phyloP scores from a whole-genome alignment of 2,329 filamentous ascomycete species.

The Akanthomyces dipterigenus region DNA sequence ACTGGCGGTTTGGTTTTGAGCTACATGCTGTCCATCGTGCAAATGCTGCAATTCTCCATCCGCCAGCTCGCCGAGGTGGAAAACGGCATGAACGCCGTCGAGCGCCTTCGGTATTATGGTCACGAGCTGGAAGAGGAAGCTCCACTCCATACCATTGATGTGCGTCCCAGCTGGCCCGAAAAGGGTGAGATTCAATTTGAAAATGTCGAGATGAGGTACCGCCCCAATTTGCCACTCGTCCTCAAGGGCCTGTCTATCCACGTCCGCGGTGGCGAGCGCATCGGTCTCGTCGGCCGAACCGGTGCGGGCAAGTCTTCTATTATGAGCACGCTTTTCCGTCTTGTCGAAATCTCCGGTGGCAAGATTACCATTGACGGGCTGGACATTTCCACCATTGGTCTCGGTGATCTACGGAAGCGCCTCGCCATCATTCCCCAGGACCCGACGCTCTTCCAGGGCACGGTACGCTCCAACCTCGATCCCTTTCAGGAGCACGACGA shows the following conservation, averaged over 20 bases:
- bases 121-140: conserved; percentile 83
- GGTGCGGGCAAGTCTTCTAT: conserved; percentile 79
- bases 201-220: conserved; percentile 73
- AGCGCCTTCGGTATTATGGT: conserved; percentile 86
- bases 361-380: conserved; percentile 59
- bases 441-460: conserved; percentile 75
- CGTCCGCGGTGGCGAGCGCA: conserved; percentile 67
- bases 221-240: conserved; percentile 64
- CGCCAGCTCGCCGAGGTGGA: conserved; percentile 92
- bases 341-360: conserved; percentile 59
- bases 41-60: conserved; percentile 94
- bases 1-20: conserved; percentile 84
- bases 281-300: conserved; percentile 75
- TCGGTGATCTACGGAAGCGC: conserved; percentile 68
- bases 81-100: conserved; percentile 96
- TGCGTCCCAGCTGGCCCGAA: conserved; percentile 75
- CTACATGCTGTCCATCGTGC: conserved; percentile 88
- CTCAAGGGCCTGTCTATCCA: conserved; percentile 65
- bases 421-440: conserved; percentile 81
- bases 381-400: conserved; percentile 65
- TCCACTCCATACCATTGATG: conserved; percentile 67
- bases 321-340: conserved; percentile 74
- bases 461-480: conserved; percentile 72
- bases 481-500: conserved; percentile 75
- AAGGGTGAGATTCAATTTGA: conserved; percentile 74